These are phyloP conservation scores for Erysimum cheiranthoides DNA, from an alignment of 345 rosid genomes.

Conservation along the genomic window DNA sequence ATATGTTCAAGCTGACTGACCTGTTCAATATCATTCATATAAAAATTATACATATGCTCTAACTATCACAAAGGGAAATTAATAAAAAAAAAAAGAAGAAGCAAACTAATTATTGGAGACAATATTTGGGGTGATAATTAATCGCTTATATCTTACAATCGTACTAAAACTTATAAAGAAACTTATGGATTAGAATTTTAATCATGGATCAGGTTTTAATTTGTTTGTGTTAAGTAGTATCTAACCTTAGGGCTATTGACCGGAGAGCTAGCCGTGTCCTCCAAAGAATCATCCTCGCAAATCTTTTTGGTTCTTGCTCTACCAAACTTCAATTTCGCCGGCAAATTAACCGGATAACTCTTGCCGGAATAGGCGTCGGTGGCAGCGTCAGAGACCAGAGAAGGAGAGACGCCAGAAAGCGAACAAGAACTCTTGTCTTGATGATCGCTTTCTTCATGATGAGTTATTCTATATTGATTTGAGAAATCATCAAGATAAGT, in stretches of 20 bases:
- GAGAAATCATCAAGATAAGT: slow-evolving; percentile 77
- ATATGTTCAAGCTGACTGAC: slow-evolving; percentile 56
- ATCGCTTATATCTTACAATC: slow-evolving; percentile 18
- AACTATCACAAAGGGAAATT: neutral
- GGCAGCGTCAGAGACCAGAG: slow-evolving; percentile 80
- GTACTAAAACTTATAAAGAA: neutral
- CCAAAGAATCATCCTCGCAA: slow-evolving; percentile 71
- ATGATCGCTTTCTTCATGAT: slow-evolving; percentile 34
- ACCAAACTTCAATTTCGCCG: slow-evolving; percentile 55
- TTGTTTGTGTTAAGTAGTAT: slow-evolving; percentile 23
- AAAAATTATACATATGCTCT: slow-evolving; percentile 27
- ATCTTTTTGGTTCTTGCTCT: slow-evolving; percentile 60
- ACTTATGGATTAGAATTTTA: neutral
- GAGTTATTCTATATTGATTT: slow-evolving; percentile 33
- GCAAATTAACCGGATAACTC: slow-evolving; percentile 47
- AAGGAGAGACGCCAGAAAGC: slow-evolving; percentile 52
- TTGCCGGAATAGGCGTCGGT: slow-evolving; percentile 48
- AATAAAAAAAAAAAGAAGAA: neutral
- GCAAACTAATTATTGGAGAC: neutral
- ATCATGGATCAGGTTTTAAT: slow-evolving; percentile 3
- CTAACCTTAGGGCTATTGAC: slow-evolving; percentile 78
- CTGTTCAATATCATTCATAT: slow-evolving; percentile 47
- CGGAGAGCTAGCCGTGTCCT: slow-evolving; percentile 95
- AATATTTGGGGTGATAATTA: neutral
- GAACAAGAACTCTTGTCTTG: slow-evolving; percentile 49